phyloP scores from a whole-genome alignment of 805 yeast genomes.

The Saturnispora serradocipensis region DNA sequence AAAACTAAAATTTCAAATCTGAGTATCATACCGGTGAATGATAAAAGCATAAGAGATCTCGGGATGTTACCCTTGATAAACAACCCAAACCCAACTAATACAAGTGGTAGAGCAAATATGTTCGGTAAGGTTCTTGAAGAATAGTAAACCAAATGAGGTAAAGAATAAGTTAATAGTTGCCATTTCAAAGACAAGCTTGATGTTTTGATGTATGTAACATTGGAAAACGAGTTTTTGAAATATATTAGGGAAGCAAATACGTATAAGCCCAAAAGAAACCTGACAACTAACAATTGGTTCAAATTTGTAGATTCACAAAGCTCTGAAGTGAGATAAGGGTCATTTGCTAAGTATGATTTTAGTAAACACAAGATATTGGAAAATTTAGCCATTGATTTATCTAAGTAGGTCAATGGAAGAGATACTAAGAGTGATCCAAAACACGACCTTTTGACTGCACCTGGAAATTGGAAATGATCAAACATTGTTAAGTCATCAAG shows the following conservation, averaged over 20 bases:
- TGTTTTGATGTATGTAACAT: constrained; percentile 18
- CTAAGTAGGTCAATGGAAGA: constrained; percentile 25
- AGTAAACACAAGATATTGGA: background rate
- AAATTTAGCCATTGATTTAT: constrained; percentile 4
- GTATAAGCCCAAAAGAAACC: constrained; percentile 52
- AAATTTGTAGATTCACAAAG: constrained; percentile 30
- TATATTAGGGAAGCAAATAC: constrained; percentile 47
- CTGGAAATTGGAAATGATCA: constrained; percentile 78
- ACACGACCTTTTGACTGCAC: constrained; percentile 82
- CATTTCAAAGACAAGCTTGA: constrained; percentile 1
- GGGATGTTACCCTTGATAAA: constrained; percentile 41
- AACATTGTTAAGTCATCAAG: constrained; percentile 34
- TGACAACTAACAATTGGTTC: constrained; percentile 42
- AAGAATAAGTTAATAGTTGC: constrained; percentile 43
- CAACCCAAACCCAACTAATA: constrained; percentile 44
- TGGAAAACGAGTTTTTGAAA: constrained; percentile 35
- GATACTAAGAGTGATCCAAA: constrained; percentile 58
- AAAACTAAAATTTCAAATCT: constrained; percentile 62
- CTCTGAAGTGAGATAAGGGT: background rate
- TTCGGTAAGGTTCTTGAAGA: constrained; percentile 86
- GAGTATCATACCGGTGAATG: constrained; percentile 59
- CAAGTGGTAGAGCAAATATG: constrained; percentile 69
- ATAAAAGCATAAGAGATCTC: constrained; percentile 41
- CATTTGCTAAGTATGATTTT: background rate
- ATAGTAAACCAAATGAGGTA: constrained; percentile 76